These are phyloP conservation scores for Xylariales sp. DNA, from an alignment of 2,329 filamentous ascomycete species.

Conservation along the genomic window DNA sequence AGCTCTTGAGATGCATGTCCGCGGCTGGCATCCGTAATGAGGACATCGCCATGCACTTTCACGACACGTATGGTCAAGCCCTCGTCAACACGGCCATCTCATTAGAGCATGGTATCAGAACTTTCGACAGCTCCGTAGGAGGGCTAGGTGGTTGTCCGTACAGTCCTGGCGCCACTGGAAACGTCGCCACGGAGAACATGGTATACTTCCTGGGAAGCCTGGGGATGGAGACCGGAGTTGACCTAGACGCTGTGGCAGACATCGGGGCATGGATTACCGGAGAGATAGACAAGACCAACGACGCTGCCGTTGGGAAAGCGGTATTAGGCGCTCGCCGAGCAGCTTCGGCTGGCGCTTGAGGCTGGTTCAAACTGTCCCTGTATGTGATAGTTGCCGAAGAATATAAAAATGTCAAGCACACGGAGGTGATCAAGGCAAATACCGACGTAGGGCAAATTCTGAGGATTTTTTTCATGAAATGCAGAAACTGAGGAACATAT, in stretches of 20 bases:
- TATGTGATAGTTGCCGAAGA: too few species aligned
- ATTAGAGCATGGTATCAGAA: conserved; percentile 57
- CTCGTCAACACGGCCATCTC: conserved; percentile 61
- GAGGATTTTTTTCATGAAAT: too few species aligned
- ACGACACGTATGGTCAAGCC: conserved; percentile 68
- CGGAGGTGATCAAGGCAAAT: too few species aligned
- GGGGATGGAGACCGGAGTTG: conserved; percentile 55
- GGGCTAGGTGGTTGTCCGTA: conserved; percentile 67
- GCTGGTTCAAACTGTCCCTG: too few species aligned
- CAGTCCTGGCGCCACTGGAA: conserved; percentile 64
- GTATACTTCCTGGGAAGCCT: conserved; percentile 45
- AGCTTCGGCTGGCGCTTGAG: neutral
- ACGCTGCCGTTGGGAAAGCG: conserved; percentile 27
- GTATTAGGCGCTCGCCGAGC: conserved; percentile 24
- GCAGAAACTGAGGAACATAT: too few species aligned
- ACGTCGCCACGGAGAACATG: conserved; percentile 46
- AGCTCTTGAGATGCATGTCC: conserved; percentile 44
- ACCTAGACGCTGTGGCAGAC: conserved; percentile 47
- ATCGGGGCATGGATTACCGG: conserved; percentile 55
- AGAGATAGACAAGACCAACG: conserved; percentile 42
- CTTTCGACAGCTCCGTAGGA: conserved; percentile 63
- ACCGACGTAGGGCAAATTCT: too few species aligned
- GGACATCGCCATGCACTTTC: conserved; percentile 64
- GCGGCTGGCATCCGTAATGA: conserved; percentile 48
- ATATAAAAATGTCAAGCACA: too few species aligned